Percentiles rank a stretch among this genome's conserved stretches.
phyloP scores from a whole-genome alignment of 352 stramenopile species.

The Phytophthora aleatoria region DNA sequence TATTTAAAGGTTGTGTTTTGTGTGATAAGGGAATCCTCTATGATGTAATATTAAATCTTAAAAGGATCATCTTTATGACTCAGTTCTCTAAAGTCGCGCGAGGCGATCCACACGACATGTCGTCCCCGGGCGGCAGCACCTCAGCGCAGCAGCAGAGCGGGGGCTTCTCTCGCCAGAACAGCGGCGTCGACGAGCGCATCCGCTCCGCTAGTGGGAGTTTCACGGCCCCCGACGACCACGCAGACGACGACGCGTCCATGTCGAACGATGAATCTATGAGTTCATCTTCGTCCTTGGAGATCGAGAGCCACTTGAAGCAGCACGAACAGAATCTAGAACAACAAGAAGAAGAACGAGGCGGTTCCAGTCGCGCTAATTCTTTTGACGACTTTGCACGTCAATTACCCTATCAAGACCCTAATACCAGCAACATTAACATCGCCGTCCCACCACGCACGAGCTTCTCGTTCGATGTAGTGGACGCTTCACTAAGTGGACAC shows the following conservation, averaged over 20 bases:
- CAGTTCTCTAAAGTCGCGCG: background rate
- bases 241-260: constrained; percentile 53
- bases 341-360: background rate
- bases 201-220: constrained; percentile 32
- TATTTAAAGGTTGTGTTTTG: too few relatives aligned
- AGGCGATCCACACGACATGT: constrained; percentile 9
- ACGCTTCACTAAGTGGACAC: constrained; percentile 10
- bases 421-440: background rate
- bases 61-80: background rate
- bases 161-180: constrained; percentile 16
- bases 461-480: constrained; percentile 36
- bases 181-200: constrained; percentile 32
- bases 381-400: constrained; percentile 41
- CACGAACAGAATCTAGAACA: constrained; percentile 14
- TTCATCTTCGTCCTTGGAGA: constrained; percentile 49
- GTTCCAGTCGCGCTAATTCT: constrained; percentile 20
- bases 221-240: constrained; percentile 11
- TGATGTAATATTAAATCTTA: background rate
- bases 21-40: background rate
- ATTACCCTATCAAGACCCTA: constrained; percentile 27
- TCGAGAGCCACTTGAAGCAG: constrained; percentile 27
- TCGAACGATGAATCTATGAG: constrained; percentile 70
- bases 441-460: constrained; percentile 10
- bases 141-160: constrained; percentile 11
- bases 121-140: constrained; percentile 10